Conservation (phyloP, 768 basidiomycete genomes). For the Suillus americanus region DNA sequence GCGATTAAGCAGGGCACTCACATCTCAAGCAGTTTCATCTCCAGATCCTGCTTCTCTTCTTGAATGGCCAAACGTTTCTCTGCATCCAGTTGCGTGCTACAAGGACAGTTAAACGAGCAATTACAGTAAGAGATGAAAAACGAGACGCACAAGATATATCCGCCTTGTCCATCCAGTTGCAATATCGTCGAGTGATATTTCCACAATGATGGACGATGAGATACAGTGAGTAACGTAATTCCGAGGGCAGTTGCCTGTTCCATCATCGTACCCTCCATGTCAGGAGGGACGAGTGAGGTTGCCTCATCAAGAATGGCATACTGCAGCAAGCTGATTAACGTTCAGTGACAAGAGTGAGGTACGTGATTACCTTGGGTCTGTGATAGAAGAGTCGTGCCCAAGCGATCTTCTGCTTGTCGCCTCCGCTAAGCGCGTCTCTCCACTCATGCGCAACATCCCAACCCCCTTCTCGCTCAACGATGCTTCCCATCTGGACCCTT, state of each 20-base stretch:
- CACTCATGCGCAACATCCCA: conserved; percentile 91
- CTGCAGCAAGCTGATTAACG: conserved; percentile 38
- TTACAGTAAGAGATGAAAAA: not conserved
- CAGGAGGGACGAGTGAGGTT: conserved; percentile 89
- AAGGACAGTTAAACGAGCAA: conserved; percentile 4
- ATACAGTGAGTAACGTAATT: conserved; percentile 93
- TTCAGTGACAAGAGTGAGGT: not conserved
- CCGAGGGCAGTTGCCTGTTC: conserved; percentile 83
- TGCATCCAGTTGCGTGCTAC: conserved; percentile 84
- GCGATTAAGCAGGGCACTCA: conserved; percentile 39
- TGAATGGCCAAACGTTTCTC: conserved; percentile 88
- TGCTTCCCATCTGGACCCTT: conserved; percentile 78
- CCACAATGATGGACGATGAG: conserved; percentile 93
- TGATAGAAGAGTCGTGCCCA: conserved; percentile 98
- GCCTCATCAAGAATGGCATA: conserved; percentile 98
- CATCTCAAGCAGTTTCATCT: conserved; percentile 85
- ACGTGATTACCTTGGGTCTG: conserved; percentile 68
- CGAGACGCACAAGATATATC: conserved; percentile 84
- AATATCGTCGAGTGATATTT: conserved; percentile 87
- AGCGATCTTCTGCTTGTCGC: conserved; percentile 96
- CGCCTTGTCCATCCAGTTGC: conserved; percentile 92
- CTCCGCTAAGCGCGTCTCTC: conserved; percentile 91
- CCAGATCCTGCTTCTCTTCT: conserved; percentile 90
- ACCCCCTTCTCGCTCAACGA: conserved; percentile 95
- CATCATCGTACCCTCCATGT: conserved; percentile 95